Conservation (phyloP, 192 early-diverging fungal species). For the Rhizophlyctis rosea region DNA sequence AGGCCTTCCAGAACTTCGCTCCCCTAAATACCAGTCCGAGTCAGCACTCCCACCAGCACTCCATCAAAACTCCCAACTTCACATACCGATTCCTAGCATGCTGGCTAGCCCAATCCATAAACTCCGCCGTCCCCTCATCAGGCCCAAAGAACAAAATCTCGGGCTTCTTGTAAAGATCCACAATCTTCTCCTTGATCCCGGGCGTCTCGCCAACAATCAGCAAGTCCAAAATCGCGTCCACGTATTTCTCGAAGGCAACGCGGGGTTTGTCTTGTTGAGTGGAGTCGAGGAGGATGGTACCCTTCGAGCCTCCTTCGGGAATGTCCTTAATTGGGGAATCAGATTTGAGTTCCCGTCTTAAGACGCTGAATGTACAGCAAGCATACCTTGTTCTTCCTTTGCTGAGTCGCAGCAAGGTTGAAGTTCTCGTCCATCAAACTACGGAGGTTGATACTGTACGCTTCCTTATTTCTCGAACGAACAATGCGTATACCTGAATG, state of each 20-base stretch:
- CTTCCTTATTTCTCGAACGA: slow-evolving; percentile 92
- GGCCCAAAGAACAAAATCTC: slow-evolving; percentile 99
- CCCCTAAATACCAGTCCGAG: slow-evolving; percentile 47
- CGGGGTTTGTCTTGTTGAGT: slow-evolving; percentile 90
- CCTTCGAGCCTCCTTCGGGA: slow-evolving; percentile 98
- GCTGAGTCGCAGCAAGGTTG: slow-evolving; percentile 92
- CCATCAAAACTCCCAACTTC: background rate
- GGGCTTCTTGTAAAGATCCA: slow-evolving; percentile 83
- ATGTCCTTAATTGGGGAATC: slow-evolving; percentile 64
- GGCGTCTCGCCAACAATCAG: slow-evolving; percentile 89
- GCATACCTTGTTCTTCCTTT: slow-evolving; percentile 90
- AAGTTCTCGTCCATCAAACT: slow-evolving; percentile 99
- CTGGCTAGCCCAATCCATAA: slow-evolving; percentile 98
- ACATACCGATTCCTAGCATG: slow-evolving; percentile 71
- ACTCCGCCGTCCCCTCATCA: slow-evolving; percentile 97
- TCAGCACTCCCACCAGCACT: slow-evolving; percentile 2
- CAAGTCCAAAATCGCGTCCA: slow-evolving; percentile 90
- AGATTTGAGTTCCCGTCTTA: background rate
- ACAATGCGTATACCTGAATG: slow-evolving; percentile 80
- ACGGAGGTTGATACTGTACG: slow-evolving; percentile 96
- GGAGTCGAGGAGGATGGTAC: slow-evolving; percentile 93
- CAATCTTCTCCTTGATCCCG: slow-evolving; percentile 95
- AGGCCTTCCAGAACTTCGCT: slow-evolving; percentile 97
- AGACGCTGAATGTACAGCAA: background rate
- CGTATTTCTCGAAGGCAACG: slow-evolving; percentile 98